These are phyloP conservation scores for Fagopyrum esculentum DNA, from an alignment of 148 eudicot species.

Conservation along the genomic window DNA sequence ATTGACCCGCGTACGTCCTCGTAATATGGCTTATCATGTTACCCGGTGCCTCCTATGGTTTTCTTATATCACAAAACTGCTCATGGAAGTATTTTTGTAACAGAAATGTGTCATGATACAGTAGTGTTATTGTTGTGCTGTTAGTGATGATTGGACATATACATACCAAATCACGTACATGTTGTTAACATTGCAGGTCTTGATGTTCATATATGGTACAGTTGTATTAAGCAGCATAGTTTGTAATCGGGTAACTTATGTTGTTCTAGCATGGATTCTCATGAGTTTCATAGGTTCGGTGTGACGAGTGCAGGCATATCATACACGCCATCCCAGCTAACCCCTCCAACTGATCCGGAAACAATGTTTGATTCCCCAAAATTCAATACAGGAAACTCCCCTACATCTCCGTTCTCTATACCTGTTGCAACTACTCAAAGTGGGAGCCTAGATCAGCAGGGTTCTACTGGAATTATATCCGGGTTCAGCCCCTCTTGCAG, in stretches of 20 bases:
- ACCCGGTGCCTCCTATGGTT: neutral
- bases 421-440: conserved; percentile 4
- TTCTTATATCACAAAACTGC: neutral
- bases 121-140: neutral
- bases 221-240: conserved; percentile 4
- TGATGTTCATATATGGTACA: neutral
- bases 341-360: conserved; percentile 4
- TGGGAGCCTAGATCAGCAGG: conserved; percentile 11
- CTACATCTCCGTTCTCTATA: conserved; percentile 10
- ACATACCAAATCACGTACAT: neutral
- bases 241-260: conserved; percentile 1
- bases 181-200: neutral
- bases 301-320: conserved; percentile 7
- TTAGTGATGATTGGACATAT: neutral
- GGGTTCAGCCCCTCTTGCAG: conserved; percentile 11
- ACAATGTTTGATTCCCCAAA: neutral
- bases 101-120: neutral
- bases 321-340: conserved; percentile 8
- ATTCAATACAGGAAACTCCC: conserved; percentile 9
- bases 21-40: neutral
- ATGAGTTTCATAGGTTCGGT: conserved; percentile 6
- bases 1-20: neutral
- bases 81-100: neutral
- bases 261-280: conserved; percentile 13
- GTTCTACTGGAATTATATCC: conserved; percentile 3